phyloP scores from a whole-genome alignment of 2,329 filamentous ascomycete species.

The Verticillium longisporum region DNA sequence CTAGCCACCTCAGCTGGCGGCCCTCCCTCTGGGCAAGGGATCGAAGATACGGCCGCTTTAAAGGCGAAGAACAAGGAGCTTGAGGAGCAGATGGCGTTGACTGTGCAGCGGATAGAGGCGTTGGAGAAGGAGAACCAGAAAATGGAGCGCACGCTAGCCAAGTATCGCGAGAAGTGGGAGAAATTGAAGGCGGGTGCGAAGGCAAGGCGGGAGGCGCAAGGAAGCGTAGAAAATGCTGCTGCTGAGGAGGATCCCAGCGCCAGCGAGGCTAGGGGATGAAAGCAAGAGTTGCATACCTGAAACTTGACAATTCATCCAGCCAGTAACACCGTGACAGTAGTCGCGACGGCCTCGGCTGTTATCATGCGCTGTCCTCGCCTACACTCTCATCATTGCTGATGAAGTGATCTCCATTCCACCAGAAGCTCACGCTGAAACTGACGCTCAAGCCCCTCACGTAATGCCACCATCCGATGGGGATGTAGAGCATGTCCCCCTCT shows the following conservation, averaged over 20 bases:
- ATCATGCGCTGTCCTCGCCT: neutral
- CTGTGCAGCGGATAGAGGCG: conserved; percentile 55
- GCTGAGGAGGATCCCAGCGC: neutral
- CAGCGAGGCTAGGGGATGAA: neutral
- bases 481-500: conserved; percentile 79
- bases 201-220: conserved; percentile 41
- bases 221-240: conserved; percentile 24
- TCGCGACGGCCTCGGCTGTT: too few relatives aligned
- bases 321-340: too few relatives aligned
- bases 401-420: conserved; percentile 59
- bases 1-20: neutral
- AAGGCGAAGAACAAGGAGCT: conserved; percentile 53
- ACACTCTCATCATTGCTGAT: neutral
- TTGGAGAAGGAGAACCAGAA: conserved; percentile 57
- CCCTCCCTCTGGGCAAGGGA: conserved; percentile 19
- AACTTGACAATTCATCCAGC: too few relatives aligned
- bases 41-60: conserved; percentile 23
- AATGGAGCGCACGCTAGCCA: conserved; percentile 47
- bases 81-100: conserved; percentile 56
- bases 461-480: conserved; percentile 97
- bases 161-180: conserved; percentile 57
- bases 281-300: neutral
- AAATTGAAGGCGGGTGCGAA: conserved; percentile 55
- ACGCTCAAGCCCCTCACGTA: conserved; percentile 80
- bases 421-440: conserved; percentile 94